These are phyloP conservation scores for Trametes hirsuta DNA, from an alignment of 1,284 basidiomycete genomes.

Conservation along the genomic window DNA sequence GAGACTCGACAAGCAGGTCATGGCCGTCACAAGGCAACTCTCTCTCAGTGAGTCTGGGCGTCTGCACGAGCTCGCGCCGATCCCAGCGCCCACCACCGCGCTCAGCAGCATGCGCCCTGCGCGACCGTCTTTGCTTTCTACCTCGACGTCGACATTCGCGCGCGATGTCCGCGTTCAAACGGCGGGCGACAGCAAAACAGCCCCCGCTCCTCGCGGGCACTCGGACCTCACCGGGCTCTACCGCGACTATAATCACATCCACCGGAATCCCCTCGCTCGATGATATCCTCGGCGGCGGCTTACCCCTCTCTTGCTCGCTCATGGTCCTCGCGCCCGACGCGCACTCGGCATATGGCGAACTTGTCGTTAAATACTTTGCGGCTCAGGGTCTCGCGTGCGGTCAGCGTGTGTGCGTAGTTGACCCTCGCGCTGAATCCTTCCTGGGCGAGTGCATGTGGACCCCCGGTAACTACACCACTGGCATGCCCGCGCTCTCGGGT, in stretches of 20 bases:
- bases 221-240: constrained; percentile 63
- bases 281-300: constrained; percentile 91
- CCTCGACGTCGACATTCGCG: background rate
- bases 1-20: background rate
- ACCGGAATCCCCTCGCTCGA: constrained; percentile 95
- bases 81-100: background rate
- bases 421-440: constrained; percentile 57
- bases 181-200: constrained; percentile 54
- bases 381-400: constrained; percentile 81
- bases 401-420: constrained; percentile 75
- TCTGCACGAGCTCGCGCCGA: background rate
- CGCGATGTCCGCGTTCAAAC: constrained; percentile 85
- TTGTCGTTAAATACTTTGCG: constrained; percentile 88
- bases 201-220: constrained; percentile 56
- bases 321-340: constrained; percentile 80
- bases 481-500: constrained; percentile 5
- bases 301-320: constrained; percentile 83
- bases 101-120: background rate
- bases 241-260: constrained; percentile 70
- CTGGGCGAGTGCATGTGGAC: constrained; percentile 82
- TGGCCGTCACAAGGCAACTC: background rate
- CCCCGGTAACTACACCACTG: constrained; percentile 35
- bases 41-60: background rate
- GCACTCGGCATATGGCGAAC: constrained; percentile 85
- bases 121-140: too few relatives aligned